Base-by-base conservation (phyloP, 1,139 yeast species). In the Schwanniomyces etchellsii region DNA sequence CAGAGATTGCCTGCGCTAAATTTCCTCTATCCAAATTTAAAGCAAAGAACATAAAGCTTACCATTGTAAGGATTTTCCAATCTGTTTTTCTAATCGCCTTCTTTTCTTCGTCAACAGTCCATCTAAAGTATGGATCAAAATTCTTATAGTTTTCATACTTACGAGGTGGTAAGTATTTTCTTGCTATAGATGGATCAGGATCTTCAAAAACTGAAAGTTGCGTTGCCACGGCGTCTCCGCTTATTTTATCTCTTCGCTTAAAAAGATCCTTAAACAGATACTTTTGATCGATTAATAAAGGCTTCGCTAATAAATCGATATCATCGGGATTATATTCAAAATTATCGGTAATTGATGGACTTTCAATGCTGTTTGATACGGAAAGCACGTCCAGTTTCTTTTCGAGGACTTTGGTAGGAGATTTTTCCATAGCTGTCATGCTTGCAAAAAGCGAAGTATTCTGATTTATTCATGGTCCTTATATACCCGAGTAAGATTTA, bases 1-100 rank as follows among this genome's bases (percentile, higher is more conserved):
- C 79, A 1, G 77, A 55, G 7, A 70, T 55, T 1, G 77, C 79
- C 43, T 72, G 77, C 0, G 53, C 42, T 30, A 74, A 42, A 42
- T 74, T 74, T 20, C 64, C 62, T 36, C 80, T 54, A 45, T 73
- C 79, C 34, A 72, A 52, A 38, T 73, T 72, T 33, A 74, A 53
- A 3, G 71, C 74, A 20, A 66, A 54, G 46, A 74, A 74, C 66
- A 73, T 58, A 32, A 70, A 37, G 36, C 70, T 67, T 0, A 76
- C 74, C 48, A 70, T 53, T 21, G 68, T 41, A 2, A 73, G 53
- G 14, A 70, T 76, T 17, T 57, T 52, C 40, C 50, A 50, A 38
- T 74, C 78, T 25, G 66, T 52, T 38, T 65, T 70, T 41, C 64
- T 42, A 3, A 60, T 40, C 6, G 72, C 45, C 23, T 47, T 51